phyloP scores from a whole-genome alignment of 345 rosid species.

The Citrus sp. region DNA sequence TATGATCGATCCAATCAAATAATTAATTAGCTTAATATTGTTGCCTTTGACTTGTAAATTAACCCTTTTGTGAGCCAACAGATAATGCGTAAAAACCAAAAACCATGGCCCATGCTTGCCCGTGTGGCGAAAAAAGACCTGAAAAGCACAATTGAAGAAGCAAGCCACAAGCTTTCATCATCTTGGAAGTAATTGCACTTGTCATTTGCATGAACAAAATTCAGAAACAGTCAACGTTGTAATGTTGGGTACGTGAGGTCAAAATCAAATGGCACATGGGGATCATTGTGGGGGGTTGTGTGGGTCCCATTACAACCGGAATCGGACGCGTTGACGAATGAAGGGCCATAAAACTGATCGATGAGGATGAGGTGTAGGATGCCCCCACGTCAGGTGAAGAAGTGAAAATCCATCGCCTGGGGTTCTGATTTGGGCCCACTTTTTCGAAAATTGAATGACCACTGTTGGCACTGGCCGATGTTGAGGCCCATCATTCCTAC shows the following conservation, averaged over 20 bases:
- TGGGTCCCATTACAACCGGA: conserved; percentile 10
- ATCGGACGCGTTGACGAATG: conserved; percentile 15
- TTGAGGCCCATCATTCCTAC: conserved; percentile 25
- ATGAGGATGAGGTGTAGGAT: conserved; percentile 32
- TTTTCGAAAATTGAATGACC: background rate
- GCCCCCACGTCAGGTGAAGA: conserved; percentile 29
- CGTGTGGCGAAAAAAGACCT: background rate
- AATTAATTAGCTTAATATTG: too few relatives aligned
- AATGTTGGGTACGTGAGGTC: conserved; percentile 9
- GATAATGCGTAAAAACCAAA: too few relatives aligned
- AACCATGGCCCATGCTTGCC: too few relatives aligned
- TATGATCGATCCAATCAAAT: too few relatives aligned
- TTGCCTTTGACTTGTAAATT: too few relatives aligned
- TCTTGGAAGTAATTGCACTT: background rate
- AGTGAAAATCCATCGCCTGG: conserved; percentile 18
- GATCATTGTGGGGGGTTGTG: background rate
- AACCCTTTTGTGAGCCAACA: too few relatives aligned
- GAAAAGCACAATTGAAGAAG: too few relatives aligned
- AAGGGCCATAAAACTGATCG: background rate
- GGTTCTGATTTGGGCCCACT: conserved; percentile 29
- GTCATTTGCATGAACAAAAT: background rate
- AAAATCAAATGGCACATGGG: conserved; percentile 38
- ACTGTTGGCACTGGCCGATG: background rate
- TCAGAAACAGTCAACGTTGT: background rate
- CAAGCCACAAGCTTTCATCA: background rate